Conservation (phyloP, 2,329 filamentous ascomycete genomes). For the Aspergillus ibericus region DNA sequence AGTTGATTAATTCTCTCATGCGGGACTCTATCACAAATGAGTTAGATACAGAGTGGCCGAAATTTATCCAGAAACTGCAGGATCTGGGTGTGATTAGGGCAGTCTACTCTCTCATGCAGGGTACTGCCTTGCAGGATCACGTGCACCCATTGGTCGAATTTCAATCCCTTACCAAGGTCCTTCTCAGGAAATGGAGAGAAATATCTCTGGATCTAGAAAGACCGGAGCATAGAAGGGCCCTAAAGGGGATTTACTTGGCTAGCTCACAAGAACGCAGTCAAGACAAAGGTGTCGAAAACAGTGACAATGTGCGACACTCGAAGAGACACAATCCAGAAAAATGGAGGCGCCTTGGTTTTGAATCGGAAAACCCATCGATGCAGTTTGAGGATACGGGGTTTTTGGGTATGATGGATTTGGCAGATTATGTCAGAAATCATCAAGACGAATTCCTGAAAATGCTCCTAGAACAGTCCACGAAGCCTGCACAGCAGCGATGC, state of each 20-base stretch:
- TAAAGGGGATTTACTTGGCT: constrained; percentile 82
- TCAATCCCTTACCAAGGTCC: constrained; percentile 82
- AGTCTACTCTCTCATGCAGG: constrained; percentile 91
- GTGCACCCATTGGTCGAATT: constrained; percentile 90
- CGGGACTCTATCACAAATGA: constrained; percentile 83
- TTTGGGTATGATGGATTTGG: constrained; percentile 94
- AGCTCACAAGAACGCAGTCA: constrained; percentile 56
- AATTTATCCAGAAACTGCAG: constrained; percentile 89
- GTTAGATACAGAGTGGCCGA: constrained; percentile 81
- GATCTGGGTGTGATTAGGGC: constrained; percentile 90
- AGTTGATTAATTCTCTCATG: constrained; percentile 93
- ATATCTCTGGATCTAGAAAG: constrained; percentile 81
- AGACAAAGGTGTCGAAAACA: constrained; percentile 32
- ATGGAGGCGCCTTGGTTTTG: constrained; percentile 89
- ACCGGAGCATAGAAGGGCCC: constrained; percentile 79
- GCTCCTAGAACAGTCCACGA: constrained; percentile 81
- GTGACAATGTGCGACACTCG: constrained; percentile 54
- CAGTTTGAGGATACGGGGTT: constrained; percentile 88
- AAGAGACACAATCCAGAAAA: constrained; percentile 83
- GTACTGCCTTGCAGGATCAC: constrained; percentile 84
- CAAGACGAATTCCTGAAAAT: constrained; percentile 92
- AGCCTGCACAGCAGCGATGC: constrained; percentile 70
- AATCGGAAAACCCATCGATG: constrained; percentile 78
- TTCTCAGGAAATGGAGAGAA: constrained; percentile 85
- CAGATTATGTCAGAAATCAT: constrained; percentile 88